phyloP scores from a whole-genome alignment of 345 rosid species.

The Psidium guajava region DNA sequence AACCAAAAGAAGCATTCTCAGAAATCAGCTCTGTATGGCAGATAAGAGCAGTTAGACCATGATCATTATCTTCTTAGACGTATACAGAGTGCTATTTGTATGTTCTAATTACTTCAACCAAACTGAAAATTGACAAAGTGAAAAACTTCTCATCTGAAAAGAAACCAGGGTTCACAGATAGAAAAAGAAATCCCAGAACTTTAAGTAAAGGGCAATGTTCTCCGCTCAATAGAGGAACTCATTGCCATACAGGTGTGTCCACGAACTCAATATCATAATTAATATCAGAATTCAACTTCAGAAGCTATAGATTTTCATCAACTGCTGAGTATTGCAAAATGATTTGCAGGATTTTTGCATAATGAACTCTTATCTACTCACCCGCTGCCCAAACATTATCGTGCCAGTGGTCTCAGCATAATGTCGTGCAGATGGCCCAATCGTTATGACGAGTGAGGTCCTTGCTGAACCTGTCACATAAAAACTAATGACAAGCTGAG shows the following conservation, averaged over 20 bases:
- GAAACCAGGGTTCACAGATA: not conserved
- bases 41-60: not conserved
- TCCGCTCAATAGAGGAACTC: not conserved
- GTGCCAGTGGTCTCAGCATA: constrained; percentile 91
- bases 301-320: not conserved
- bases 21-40: not conserved
- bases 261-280: not conserved
- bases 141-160: not conserved
- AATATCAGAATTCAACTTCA: not conserved
- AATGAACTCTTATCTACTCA: constrained; percentile 19
- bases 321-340: not conserved
- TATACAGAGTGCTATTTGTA: not conserved
- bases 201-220: not conserved
- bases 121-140: not conserved
- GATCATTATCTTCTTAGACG: not conserved
- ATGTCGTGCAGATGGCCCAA: constrained; percentile 75
- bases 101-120: not conserved
- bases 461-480: constrained; percentile 66
- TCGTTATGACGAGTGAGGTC: constrained; percentile 82
- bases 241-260: not conserved
- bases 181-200: not conserved
- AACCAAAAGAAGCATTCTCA: not conserved
- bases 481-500: constrained; percentile 1
- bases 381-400: constrained; percentile 90
- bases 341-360: not conserved